Conservation (phyloP, 345 rosid genomes). For the Mallotus nudiflorus region DNA sequence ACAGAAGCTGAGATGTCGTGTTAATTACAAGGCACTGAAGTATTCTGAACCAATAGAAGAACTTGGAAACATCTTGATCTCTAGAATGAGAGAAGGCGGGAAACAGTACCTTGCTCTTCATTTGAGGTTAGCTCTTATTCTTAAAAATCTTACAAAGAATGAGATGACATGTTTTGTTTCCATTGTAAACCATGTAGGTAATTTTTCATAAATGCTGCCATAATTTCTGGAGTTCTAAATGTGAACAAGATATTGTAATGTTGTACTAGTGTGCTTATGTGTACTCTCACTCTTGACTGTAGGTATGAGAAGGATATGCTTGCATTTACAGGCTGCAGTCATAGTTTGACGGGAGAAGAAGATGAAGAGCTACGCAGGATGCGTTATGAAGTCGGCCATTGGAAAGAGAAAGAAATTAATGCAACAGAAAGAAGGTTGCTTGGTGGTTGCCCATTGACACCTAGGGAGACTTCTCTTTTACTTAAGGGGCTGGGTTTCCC, state of each 20-base stretch:
- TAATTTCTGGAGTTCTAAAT: neutral
- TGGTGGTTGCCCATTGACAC: slow-evolving; percentile 93
- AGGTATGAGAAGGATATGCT: slow-evolving; percentile 99
- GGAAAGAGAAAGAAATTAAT: slow-evolving; percentile 95
- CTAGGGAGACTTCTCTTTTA: slow-evolving; percentile 87
- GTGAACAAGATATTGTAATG: neutral
- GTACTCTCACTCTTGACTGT: slow-evolving; percentile 12
- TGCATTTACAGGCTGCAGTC: slow-evolving; percentile 98
- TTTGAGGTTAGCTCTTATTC: slow-evolving; percentile 58
- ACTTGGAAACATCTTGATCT: slow-evolving; percentile 70
- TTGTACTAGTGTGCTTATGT: neutral
- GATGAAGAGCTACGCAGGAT: slow-evolving; percentile 70
- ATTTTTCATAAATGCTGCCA: neutral
- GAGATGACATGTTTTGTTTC: neutral
- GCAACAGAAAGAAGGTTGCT: slow-evolving; percentile 86
- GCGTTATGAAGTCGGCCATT: slow-evolving; percentile 82
- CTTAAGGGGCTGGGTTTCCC: slow-evolving; percentile 80
- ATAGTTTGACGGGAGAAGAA: slow-evolving; percentile 76
- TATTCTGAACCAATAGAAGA: slow-evolving; percentile 81
- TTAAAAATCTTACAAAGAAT: neutral
- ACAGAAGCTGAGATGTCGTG: slow-evolving; percentile 91
- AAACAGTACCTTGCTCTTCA: slow-evolving; percentile 93
- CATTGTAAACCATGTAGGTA: neutral
- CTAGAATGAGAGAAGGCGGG: slow-evolving; percentile 73
- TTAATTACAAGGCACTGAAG: slow-evolving; percentile 75